These are phyloP conservation scores for Sclerotinia sclerotiorum DNA, from an alignment of 2,329 filamentous ascomycete species.

Conservation along the genomic window DNA sequence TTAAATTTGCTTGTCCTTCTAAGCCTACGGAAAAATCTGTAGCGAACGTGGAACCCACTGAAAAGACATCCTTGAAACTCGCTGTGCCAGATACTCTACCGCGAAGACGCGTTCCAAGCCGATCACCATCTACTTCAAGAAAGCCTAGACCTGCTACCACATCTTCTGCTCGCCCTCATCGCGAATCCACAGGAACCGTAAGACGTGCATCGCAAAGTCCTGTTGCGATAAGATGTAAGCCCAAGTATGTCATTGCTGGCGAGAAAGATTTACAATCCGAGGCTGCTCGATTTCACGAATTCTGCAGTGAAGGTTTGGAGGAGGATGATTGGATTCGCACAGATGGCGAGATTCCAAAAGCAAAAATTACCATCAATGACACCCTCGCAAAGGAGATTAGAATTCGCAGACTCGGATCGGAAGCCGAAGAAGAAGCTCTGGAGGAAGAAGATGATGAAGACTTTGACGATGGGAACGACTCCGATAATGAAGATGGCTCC, in stretches of 20 bases:
- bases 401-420: constrained; percentile 80
- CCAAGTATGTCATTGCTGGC: constrained; percentile 39
- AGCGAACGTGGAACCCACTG: constrained; percentile 13
- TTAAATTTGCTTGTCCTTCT: constrained; percentile 74
- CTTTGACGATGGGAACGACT: constrained; percentile 45
- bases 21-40: constrained; percentile 45
- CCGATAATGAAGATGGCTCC: constrained; percentile 49
- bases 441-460: constrained; percentile 65
- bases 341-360: constrained; percentile 54
- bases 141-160: constrained; percentile 32
- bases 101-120: constrained; percentile 26
- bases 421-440: constrained; percentile 86
- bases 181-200: constrained; percentile 33
- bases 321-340: constrained; percentile 89
- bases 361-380: constrained; percentile 82
- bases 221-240: constrained; percentile 41
- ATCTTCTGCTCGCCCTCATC: constrained; percentile 27
- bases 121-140: constrained; percentile 37
- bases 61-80: neutral
- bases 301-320: constrained; percentile 76
- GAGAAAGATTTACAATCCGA: constrained; percentile 44
- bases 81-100: constrained; percentile 28
- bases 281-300: constrained; percentile 78
- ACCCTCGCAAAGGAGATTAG: constrained; percentile 86
- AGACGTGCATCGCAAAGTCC: constrained; percentile 45